These are phyloP conservation scores for Thermoascus crustaceus DNA, from an alignment of 2,329 filamentous ascomycete genomes.

Conservation along the genomic window DNA sequence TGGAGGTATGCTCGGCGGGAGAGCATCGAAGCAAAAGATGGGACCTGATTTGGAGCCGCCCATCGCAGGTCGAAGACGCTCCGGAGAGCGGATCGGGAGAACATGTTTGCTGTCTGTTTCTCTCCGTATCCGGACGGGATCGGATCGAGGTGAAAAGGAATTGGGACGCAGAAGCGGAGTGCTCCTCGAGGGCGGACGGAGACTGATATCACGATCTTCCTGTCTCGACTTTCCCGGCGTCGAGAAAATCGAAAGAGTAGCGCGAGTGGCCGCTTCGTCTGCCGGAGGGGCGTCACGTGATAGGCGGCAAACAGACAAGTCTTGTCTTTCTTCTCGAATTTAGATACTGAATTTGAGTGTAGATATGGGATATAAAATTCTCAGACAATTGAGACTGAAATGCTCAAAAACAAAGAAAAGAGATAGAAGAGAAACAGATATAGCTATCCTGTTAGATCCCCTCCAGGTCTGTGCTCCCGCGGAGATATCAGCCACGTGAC, in stretches of 20 bases:
- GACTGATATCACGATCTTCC: slow-evolving; percentile 4
- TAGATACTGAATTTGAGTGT: too few species aligned
- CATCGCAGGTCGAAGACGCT: slow-evolving; percentile 21
- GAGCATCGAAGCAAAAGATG: slow-evolving; percentile 16
- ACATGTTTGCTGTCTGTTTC: slow-evolving; percentile 21
- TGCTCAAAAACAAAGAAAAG: too few species aligned
- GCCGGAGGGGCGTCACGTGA: slow-evolving; percentile 23
- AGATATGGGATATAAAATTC: background rate
- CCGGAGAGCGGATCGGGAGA: slow-evolving; percentile 27
- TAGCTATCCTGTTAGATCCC: background rate
- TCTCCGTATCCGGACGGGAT: slow-evolving; percentile 8
- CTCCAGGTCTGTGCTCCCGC: too few species aligned
- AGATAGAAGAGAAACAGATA: too few species aligned
- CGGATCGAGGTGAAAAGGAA: slow-evolving; percentile 6
- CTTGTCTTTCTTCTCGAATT: background rate
- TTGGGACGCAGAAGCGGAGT: slow-evolving; percentile 9
- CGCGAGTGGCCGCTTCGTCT: slow-evolving; percentile 20
- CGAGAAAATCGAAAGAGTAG: slow-evolving; percentile 27
- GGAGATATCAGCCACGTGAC: slow-evolving; percentile 3
- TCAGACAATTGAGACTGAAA: background rate
- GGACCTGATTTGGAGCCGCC: slow-evolving; percentile 6
- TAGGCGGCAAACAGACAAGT: background rate
- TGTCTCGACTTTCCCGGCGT: slow-evolving; percentile 8
- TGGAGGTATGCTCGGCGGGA: slow-evolving; percentile 36
- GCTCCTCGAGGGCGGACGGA: slow-evolving; percentile 5